Conservation (phyloP, 2,329 filamentous ascomycete genomes). For the Fusarium musae region DNA sequence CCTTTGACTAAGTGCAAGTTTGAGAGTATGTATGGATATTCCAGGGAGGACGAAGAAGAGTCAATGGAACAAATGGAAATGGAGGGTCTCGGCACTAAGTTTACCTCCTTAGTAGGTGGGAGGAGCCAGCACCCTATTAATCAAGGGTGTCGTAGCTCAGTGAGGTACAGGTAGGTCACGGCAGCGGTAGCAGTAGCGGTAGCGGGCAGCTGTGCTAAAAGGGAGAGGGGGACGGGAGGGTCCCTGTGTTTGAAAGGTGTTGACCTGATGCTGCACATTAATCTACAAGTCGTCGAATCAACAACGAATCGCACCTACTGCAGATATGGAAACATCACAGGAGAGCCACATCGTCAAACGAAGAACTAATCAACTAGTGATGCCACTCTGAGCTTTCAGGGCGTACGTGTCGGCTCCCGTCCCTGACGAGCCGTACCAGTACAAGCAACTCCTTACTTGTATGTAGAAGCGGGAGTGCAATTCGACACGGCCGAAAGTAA, state of each 20-base stretch:
- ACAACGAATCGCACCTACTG: not conserved
- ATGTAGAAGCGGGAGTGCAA: not conserved
- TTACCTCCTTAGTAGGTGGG: not conserved
- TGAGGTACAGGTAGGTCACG: not conserved
- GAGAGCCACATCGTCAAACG: conserved; percentile 25
- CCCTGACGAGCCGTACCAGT: not conserved
- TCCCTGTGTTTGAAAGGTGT: not conserved
- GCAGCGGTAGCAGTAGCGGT: not conserved
- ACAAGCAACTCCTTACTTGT: conserved; percentile 1
- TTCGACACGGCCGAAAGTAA: conserved; percentile 10
- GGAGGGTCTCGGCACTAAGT: not conserved
- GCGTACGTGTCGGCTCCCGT: conserved; percentile 7
- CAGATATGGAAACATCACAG: conserved; percentile 6
- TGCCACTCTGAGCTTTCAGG: conserved; percentile 30
- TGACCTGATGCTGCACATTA: conserved; percentile 1
- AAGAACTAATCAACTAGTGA: conserved; percentile 12
- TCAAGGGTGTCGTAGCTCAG: not conserved
- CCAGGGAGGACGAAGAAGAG: not conserved
- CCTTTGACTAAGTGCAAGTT: not conserved
- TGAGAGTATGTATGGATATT: conserved; percentile 1
- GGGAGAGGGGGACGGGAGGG: conserved; percentile 7
- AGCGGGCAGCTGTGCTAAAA: conserved; percentile 6
- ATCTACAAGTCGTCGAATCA: conserved; percentile 21
- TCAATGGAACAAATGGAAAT: conserved; percentile 1
- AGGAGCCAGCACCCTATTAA: not conserved